Conservation (phyloP, 2,329 filamentous ascomycete species). For the Annulohypoxylon truncatum region DNA sequence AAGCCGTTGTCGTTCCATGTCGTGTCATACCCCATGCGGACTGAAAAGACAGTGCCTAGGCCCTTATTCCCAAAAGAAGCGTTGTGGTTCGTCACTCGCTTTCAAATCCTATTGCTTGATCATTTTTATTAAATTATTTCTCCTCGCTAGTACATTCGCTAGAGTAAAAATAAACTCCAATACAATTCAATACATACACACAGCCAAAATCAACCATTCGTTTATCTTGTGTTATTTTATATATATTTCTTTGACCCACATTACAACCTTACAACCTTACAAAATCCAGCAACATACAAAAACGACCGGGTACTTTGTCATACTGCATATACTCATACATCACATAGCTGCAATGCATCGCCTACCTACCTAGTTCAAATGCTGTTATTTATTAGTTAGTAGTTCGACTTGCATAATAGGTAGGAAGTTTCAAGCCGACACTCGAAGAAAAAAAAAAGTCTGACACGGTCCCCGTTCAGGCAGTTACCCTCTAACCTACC, state of each 20-base stretch:
- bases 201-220: background rate
- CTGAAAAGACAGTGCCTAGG: slow-evolving; percentile 31
- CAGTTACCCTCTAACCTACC: slow-evolving; percentile 39
- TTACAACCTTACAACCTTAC: background rate
- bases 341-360: slow-evolving; percentile 11
- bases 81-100: slow-evolving; percentile 19
- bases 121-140: slow-evolving; percentile 13
- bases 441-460: slow-evolving; percentile 19
- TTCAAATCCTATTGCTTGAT: slow-evolving; percentile 21
- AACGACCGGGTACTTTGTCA: background rate
- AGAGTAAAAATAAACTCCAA: slow-evolving; percentile 31
- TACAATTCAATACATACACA: background rate
- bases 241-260: background rate
- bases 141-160: slow-evolving; percentile 2
- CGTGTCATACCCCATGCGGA: slow-evolving; percentile 37
- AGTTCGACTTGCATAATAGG: background rate
- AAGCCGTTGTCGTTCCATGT: slow-evolving; percentile 37
- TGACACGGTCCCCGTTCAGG: slow-evolving; percentile 37
- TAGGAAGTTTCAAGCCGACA: slow-evolving; percentile 19
- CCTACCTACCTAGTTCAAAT: slow-evolving; percentile 3
- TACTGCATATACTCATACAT: slow-evolving; percentile 22
- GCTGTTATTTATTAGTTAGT: slow-evolving; percentile 6
- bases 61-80: slow-evolving; percentile 31
- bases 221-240: slow-evolving; percentile 17
- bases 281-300: slow-evolving; percentile 1